Evolutionary conservation across 2,329 filamentous ascomycete species (phyloP).

Genomic region (Cordyceps fumosorosea): DNA sequence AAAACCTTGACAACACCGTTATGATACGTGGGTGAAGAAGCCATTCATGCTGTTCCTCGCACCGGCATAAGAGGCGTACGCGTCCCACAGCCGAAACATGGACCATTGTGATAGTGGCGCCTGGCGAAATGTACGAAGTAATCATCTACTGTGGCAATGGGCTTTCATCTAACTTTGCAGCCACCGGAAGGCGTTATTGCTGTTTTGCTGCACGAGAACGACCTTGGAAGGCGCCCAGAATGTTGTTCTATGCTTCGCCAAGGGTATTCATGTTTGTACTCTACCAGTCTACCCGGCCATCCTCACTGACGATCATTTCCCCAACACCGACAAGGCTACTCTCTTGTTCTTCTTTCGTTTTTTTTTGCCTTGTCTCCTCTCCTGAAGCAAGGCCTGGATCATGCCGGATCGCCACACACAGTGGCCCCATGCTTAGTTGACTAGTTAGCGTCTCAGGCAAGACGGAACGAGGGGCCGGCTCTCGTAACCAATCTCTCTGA

Average conservation of each 20-base stretch:
- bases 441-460: neutral
- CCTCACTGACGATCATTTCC: neutral
- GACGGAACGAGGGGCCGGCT: neutral
- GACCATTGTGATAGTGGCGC: neutral
- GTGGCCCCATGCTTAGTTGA: neutral
- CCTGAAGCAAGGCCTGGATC: neutral
- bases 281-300: neutral
- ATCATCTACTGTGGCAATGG: neutral
- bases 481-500: neutral
- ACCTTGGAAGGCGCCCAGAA: neutral
- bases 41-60: too few species aligned
- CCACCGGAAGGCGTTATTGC: neutral
- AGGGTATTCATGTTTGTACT: neutral
- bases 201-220: neutral
- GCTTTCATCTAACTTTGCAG: neutral
- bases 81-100: neutral
- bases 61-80: too few species aligned
- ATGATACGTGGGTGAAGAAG: too few species aligned
- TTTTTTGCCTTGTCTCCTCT: neutral
- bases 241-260: neutral
- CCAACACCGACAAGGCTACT: neutral
- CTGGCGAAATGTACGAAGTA: conserved; percentile 1
- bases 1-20: neutral
- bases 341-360: neutral
- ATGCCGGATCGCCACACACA: conserved; percentile 6